These are phyloP conservation scores for Haplosporangium sp. DNA, from an alignment of 371 early-diverging fungal genomes.

Conservation along the genomic window DNA sequence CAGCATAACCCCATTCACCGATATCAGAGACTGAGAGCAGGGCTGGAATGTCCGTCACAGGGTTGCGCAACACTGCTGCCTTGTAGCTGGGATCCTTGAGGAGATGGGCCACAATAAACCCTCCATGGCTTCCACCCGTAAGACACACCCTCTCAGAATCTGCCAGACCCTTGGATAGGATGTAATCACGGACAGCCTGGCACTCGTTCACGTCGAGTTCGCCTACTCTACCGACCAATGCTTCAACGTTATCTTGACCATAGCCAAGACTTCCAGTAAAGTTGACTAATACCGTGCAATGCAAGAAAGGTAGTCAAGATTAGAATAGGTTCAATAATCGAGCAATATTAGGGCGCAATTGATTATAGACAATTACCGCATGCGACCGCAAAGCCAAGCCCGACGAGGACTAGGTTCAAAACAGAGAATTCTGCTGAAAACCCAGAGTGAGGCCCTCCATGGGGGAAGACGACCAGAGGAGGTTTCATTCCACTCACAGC, in stretches of 20 bases:
- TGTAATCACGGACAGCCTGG: conserved; percentile 53
- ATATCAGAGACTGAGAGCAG: conserved; percentile 71
- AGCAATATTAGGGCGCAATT: background rate
- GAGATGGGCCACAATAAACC: conserved; percentile 74
- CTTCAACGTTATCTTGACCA: conserved; percentile 71
- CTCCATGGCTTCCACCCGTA: conserved; percentile 81
- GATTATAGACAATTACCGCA: conserved; percentile 19
- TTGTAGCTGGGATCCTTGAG: conserved; percentile 61
- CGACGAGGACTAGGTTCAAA: conserved; percentile 56
- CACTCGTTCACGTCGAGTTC: conserved; percentile 72
- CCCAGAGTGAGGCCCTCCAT: conserved; percentile 76
- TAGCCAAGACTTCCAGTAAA: conserved; percentile 81
- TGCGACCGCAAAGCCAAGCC: conserved; percentile 68
- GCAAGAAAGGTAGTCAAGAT: background rate
- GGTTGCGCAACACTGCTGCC: conserved; percentile 75
- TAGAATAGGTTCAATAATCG: background rate
- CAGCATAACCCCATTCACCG: conserved; percentile 71
- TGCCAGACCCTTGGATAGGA: conserved; percentile 38
- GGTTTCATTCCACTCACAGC: conserved; percentile 50
- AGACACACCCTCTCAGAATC: conserved; percentile 59
- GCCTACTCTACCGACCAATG: conserved; percentile 74
- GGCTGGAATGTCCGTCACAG: conserved; percentile 75
- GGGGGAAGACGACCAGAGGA: conserved; percentile 69
- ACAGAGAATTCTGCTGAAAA: conserved; percentile 62
- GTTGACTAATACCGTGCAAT: conserved; percentile 61